These are phyloP conservation scores for Penicillium samsonianum DNA, from an alignment of 495 filamentous ascomycete species.

Conservation along the genomic window DNA sequence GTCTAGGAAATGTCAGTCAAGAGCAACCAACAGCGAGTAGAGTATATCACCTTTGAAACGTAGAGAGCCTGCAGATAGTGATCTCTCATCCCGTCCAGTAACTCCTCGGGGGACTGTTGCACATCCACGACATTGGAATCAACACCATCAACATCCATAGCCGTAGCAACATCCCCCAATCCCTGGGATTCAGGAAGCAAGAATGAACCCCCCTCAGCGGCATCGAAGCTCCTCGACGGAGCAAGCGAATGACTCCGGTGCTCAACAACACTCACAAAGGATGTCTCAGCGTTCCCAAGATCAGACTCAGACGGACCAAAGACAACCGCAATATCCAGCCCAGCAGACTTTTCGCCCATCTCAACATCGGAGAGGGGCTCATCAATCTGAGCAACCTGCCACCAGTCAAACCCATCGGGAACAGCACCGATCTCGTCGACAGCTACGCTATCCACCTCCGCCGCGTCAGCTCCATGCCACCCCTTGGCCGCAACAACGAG, in stretches of 20 bases:
- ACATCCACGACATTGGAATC: constrained; percentile 19
- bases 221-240: constrained; percentile 8
- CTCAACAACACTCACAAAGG: constrained; percentile 29
- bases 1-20: constrained; percentile 53
- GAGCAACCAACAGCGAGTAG: not conserved
- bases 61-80: constrained; percentile 92
- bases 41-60: constrained; percentile 67
- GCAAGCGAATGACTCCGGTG: constrained; percentile 24
- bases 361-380: constrained; percentile 32
- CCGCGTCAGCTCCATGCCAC: constrained; percentile 40
- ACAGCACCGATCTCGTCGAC: constrained; percentile 28
- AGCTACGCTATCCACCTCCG: constrained; percentile 37
- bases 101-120: constrained; percentile 59
- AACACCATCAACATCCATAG: constrained; percentile 22
- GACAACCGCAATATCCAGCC: constrained; percentile 36
- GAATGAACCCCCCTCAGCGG: constrained; percentile 7
- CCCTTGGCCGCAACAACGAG: constrained; percentile 37
- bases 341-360: constrained; percentile 26
- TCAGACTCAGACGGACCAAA: constrained; percentile 26
- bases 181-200: constrained; percentile 20
- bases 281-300: constrained; percentile 8
- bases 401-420: constrained; percentile 33
- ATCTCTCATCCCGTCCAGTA: constrained; percentile 65
- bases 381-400: constrained; percentile 42
- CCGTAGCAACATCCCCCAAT: constrained; percentile 1